Conservation (phyloP, 179 eudicot genomes). For the Camellia oleifera region DNA sequence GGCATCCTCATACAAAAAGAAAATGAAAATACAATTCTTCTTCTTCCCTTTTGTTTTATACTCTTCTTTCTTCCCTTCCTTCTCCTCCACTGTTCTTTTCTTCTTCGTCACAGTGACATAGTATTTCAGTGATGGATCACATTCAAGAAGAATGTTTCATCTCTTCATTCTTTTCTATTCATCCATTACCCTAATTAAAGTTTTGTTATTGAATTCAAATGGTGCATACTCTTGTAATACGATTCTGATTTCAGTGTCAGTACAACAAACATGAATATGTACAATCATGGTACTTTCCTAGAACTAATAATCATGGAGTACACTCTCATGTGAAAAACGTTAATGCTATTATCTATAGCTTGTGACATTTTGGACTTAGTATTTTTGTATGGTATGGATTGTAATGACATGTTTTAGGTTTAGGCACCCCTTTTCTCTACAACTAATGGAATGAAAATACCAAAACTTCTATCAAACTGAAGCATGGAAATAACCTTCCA, state of each 20-base stretch:
- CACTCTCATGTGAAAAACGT: not conserved
- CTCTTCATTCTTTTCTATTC: not conserved
- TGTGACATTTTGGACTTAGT: not conserved
- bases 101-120: not conserved
- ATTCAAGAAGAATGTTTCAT: not conserved
- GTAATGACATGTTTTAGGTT: not conserved
- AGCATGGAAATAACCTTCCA: not conserved
- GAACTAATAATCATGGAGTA: not conserved
- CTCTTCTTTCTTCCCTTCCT: too few relatives aligned
- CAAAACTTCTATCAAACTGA: slow-evolving; percentile 5
- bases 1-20: too few relatives aligned
- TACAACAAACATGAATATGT: not conserved
- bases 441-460: not conserved
- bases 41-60: too few relatives aligned
- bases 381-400: not conserved
- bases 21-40: too few relatives aligned
- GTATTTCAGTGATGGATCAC: not conserved
- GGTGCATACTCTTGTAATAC: not conserved
- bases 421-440: not conserved
- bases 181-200: not conserved
- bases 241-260: not conserved
- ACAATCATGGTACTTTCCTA: not conserved
- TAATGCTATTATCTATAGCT: not conserved
- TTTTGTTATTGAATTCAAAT: not conserved
- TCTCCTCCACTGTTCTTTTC: not conserved